Base-by-base conservation (phyloP, 1,284 basidiomycete genomes). In the Fomitopsis palustris region DNA sequence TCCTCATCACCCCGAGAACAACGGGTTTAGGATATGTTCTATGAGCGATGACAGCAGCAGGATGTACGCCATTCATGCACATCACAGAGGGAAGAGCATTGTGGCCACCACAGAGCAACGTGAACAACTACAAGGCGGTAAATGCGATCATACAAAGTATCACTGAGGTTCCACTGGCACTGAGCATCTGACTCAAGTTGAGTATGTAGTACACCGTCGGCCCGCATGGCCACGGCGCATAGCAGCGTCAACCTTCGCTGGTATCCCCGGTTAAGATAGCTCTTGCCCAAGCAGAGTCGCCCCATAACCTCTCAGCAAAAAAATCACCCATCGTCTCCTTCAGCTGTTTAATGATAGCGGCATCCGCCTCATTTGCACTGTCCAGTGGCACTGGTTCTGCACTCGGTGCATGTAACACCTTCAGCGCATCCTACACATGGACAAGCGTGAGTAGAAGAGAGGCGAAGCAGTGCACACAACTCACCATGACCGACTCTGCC, bases 211-310 rank as follows among this genome's bases (percentile, higher is more conserved):
- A 21, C 17, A 16, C 21, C 19, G 12, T 23, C 16, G 29, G 12
- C 21, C 1, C 8, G 17, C 25, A 29, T 14, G 5, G 27, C 5
- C 45, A 12, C 3, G 5, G 19, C 43, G 27, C 10, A 31, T 14
- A 31, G 23, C 10, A 8, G 21, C 31, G 25, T 35, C 45, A 41
- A 57, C 53, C 23, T 27, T 56, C 55, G 25, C 29, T 54, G 16
- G 35, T 37, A 39, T 65, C 64, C 31, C 67, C 70, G 25, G 80
- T 78, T n/a, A 86, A 67, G 16, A 88, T 77, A 25, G 81, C 81
- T 59, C 76, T 67, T 12, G 84, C 84, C 87, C 88, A 90, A 12
- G 73, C 75, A 10, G 79, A 78, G 67, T 90, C 88, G 23, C 72
- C 77, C 31, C 78, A 66, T 14, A 92, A 67, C 54, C 76, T 75